Evolutionary conservation across 306 rosid genomes (phyloP), one percentile per base, ranked within the genome.

Genomic region (Dryas alaskensis): DNA sequence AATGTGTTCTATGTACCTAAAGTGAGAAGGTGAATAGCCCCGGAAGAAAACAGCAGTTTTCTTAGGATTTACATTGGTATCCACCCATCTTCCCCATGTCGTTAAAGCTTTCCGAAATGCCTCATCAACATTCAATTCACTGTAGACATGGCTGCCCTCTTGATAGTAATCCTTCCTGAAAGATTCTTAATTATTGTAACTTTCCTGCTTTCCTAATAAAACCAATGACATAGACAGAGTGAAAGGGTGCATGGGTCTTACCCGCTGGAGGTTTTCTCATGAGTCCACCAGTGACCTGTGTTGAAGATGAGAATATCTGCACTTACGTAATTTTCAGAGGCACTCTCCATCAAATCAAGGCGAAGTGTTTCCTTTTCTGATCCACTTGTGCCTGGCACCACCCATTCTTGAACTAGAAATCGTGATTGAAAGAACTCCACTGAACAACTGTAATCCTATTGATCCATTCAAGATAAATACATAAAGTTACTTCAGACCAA

Each of bases 211-310:
- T 57, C 27, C 10, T 13, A 57, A 59, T 13, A 71, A 59, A 19
- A 27, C 40, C n/a, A 16, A 60, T 8, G 44, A 40, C 22, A 14
- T 7, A 6, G 37, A 31, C 37, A 39, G 17, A 25, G 55, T 58
- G 47, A 49, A 60, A 50, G n/a, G 67, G 50, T 40, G 11, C n/a
- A 11, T 5, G 14, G 10, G 5, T 5, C 10, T 76, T 50, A 76
- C 80, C 80, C 80, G 7, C 37, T 69, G 51, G 75, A 59, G 60
- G 80, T 77, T 69, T 77, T 77, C 67, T 77, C 80, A 77, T 77
- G 80, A 60, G 80, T 77, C 80, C 80, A 69, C 80, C 80, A 77
- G n/a, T 77, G 80, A 51, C 70, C 80, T 17, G 80, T 76, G 63
- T 76, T 76, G 62, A 76, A 76, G 61, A 76, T 69, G 45, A 76